These are phyloP conservation scores for Tetrahymena malaccensis DNA, from an alignment of 73 alveolate species.

Conservation along the genomic window DNA sequence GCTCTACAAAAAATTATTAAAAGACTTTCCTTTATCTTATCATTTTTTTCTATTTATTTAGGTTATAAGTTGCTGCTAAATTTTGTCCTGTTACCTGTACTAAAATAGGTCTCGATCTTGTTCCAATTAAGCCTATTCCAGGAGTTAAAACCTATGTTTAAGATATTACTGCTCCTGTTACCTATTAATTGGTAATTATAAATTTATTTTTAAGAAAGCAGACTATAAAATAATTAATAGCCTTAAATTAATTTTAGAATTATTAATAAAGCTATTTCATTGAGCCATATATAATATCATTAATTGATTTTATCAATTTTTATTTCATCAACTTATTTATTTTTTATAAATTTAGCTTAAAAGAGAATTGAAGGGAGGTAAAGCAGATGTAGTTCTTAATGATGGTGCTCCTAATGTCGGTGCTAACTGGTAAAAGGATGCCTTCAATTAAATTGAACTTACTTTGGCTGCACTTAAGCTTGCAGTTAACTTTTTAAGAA, in stretches of 20 bases:
- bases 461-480: conserved; percentile 79
- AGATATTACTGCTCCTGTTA: conserved; percentile 97
- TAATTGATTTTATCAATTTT: not conserved
- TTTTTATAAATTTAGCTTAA: conserved; percentile 26
- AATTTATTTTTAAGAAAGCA: not conserved
- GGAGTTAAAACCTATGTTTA: conserved; percentile 93
- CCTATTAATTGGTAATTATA: conserved; percentile 36
- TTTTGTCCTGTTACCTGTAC: conserved; percentile 88
- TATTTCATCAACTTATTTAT: not conserved
- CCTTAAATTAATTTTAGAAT: not conserved
- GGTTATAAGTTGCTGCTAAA: conserved; percentile 14
- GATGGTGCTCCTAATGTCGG: conserved; percentile 99
- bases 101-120: conserved; percentile 97
- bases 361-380: conserved; percentile 82
- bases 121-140: conserved; percentile 96
- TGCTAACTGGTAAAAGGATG: conserved; percentile 96
- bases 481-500: conserved; percentile 86
- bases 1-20: not conserved
- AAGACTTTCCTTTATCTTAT: conserved; percentile 25
- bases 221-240: not conserved
- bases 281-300: too few species aligned
- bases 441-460: conserved; percentile 94
- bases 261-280: not conserved
- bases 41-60: not conserved
- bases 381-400: conserved; percentile 98